phyloP scores from a whole-genome alignment of 768 basidiomycete species.

The Guyanaporus albipodus region DNA sequence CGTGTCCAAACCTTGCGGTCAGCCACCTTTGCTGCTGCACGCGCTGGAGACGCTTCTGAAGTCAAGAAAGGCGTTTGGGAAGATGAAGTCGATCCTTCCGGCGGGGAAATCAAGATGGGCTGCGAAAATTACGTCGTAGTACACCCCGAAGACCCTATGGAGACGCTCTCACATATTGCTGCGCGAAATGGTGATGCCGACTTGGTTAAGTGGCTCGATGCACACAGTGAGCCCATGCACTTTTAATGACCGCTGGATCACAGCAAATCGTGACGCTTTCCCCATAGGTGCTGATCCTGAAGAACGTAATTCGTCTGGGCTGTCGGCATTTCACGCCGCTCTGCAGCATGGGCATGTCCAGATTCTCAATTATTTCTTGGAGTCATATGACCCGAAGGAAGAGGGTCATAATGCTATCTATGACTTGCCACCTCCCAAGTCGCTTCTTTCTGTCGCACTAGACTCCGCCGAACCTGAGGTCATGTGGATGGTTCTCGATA shows the following conservation, averaged over 20 bases:
- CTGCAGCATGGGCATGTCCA: constrained; percentile 48
- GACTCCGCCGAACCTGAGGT: constrained; percentile 59
- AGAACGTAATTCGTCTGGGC: constrained; percentile 55
- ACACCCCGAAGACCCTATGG: constrained; percentile 49
- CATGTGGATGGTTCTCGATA: constrained; percentile 61
- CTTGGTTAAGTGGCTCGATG: constrained; percentile 65
- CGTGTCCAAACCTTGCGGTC: constrained; percentile 56
- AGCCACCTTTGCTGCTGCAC: constrained; percentile 61
- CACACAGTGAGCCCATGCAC: constrained; percentile 52
- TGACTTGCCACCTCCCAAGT: constrained; percentile 34
- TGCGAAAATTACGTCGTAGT: constrained; percentile 48
- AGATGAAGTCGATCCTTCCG: constrained; percentile 64
- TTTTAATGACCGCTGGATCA: constrained; percentile 22
- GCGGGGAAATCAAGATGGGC: constrained; percentile 61
- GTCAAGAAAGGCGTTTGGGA: constrained; percentile 70
- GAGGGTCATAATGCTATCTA: constrained; percentile 51
- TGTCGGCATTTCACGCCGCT: constrained; percentile 67
- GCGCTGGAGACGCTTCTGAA: constrained; percentile 44
- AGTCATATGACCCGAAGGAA: constrained; percentile 53
- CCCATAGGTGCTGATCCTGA: constrained; percentile 65
- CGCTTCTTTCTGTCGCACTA: constrained; percentile 53
- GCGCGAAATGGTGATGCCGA: constrained; percentile 50
- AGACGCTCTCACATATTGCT: constrained; percentile 71
- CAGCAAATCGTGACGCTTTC: constrained; percentile 17
- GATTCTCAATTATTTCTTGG: constrained; percentile 58